These are phyloP conservation scores for Stromatinia cepivora DNA, from an alignment of 2,329 filamentous ascomycete species.

Conservation along the genomic window DNA sequence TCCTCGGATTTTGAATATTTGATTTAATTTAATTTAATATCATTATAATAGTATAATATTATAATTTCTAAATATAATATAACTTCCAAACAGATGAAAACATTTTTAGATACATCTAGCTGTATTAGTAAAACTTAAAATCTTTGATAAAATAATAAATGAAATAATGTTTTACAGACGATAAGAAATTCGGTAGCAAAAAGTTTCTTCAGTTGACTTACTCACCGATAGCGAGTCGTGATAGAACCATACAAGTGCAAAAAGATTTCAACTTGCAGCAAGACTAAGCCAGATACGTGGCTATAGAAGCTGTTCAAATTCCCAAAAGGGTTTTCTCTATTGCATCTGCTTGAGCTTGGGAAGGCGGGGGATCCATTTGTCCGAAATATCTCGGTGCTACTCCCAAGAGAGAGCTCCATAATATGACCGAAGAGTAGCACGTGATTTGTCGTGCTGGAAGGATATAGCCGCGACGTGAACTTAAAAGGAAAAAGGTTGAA, in stretches of 20 bases:
- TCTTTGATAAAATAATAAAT: too few relatives aligned
- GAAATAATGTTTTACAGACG: too few relatives aligned
- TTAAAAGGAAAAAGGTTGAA: conserved; percentile 1
- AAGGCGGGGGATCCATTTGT: not conserved
- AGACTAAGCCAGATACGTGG: not conserved
- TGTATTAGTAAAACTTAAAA: too few relatives aligned
- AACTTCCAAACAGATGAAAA: too few relatives aligned
- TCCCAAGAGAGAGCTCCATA: not conserved
- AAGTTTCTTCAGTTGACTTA: too few relatives aligned
- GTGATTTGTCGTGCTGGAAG: not conserved
- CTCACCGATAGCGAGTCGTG: not conserved
- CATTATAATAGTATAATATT: too few relatives aligned
- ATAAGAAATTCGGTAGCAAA: too few relatives aligned
- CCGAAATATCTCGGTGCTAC: conserved; percentile 7
- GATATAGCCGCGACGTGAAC: not conserved
- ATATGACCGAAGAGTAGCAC: conserved; percentile 13
- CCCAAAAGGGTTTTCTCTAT: not conserved
- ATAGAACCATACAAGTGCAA: not conserved
- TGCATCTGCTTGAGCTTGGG: not conserved
- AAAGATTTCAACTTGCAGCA: not conserved
- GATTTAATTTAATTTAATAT: too few relatives aligned
- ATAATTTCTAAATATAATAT: too few relatives aligned
- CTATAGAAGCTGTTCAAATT: not conserved
- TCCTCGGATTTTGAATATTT: too few relatives aligned
- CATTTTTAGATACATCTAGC: too few relatives aligned